These are phyloP conservation scores for Myxozyma udenii DNA, from an alignment of 805 yeast species.

Conservation along the genomic window DNA sequence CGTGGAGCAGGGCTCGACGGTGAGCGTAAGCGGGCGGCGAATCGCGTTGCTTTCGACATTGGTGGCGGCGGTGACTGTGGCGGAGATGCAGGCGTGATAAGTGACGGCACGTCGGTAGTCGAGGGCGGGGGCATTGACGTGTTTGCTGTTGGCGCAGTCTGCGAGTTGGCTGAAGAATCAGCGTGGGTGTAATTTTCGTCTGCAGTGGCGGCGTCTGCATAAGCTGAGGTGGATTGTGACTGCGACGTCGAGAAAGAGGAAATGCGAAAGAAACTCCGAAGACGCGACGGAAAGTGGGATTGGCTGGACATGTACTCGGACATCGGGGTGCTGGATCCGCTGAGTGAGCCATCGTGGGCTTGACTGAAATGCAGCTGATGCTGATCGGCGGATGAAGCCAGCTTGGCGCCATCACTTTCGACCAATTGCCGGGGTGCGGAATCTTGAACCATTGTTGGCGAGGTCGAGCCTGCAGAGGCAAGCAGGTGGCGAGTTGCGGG, in stretches of 20 bases:
- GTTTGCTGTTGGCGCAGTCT: too few species aligned
- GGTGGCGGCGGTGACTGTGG: constrained; percentile 9
- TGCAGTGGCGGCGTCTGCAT: too few species aligned
- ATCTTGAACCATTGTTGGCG: background rate
- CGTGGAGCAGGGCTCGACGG: constrained; percentile 29
- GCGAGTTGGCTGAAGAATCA: too few species aligned
- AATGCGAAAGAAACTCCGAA: constrained; percentile 35
- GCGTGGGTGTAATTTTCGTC: too few species aligned
- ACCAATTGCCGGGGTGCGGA: background rate
- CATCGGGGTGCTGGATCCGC: constrained; percentile 15
- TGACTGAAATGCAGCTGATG: background rate
- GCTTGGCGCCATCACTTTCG: background rate
- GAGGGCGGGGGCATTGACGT: constrained; percentile 1
- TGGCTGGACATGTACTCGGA: too few species aligned
- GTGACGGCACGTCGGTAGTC: constrained; percentile 1
- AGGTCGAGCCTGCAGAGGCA: too few species aligned
- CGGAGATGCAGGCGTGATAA: constrained; percentile 5
- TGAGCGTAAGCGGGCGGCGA: constrained; percentile 32
- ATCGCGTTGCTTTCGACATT: constrained; percentile 12
- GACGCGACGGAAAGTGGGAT: constrained; percentile 36
- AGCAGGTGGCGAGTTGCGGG: too few species aligned
- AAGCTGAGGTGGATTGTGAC: too few species aligned
- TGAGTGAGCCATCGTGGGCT: constrained; percentile 7
- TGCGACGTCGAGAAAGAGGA: constrained; percentile 1
- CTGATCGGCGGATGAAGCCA: background rate